Conservation (phyloP, 2,329 filamentous ascomycete species). For the Nigrospora oryzae region DNA sequence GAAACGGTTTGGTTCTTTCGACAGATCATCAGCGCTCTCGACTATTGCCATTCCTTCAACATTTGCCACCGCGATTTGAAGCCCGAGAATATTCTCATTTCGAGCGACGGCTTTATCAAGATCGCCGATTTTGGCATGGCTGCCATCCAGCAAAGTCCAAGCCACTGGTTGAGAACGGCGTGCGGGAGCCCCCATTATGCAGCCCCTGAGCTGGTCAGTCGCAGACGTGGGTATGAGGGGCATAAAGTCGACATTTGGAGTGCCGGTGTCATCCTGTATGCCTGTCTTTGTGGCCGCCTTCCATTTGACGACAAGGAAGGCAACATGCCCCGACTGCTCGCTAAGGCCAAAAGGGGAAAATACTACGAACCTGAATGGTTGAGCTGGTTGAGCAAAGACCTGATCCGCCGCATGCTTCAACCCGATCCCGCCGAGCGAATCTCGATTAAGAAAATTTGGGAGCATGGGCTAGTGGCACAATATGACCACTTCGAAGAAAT, state of each 20-base stretch:
- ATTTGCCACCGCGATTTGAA: slow-evolving; percentile 96
- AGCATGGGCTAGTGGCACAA: slow-evolving; percentile 76
- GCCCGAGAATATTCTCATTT: slow-evolving; percentile 91
- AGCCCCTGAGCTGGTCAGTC: slow-evolving; percentile 80
- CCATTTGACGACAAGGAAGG: slow-evolving; percentile 62
- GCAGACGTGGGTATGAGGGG: slow-evolving; percentile 60
- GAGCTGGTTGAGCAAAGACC: slow-evolving; percentile 61
- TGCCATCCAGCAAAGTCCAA: slow-evolving; percentile 72
- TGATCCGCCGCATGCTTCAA: slow-evolving; percentile 73
- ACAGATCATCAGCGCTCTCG: slow-evolving; percentile 85
- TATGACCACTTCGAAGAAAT: slow-evolving; percentile 70
- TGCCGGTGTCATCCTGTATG: slow-evolving; percentile 81
- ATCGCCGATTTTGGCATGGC: slow-evolving; percentile 98
- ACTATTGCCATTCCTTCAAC: slow-evolving; percentile 89
- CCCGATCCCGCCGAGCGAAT: slow-evolving; percentile 74
- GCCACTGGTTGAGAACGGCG: slow-evolving; percentile 74
- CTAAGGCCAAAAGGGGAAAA: slow-evolving; percentile 48
- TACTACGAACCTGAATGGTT: slow-evolving; percentile 57
- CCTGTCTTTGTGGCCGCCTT: slow-evolving; percentile 72
- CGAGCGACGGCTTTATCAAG: slow-evolving; percentile 69
- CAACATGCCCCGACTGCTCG: slow-evolving; percentile 54
- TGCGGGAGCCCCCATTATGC: slow-evolving; percentile 97
- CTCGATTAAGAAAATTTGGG: slow-evolving; percentile 72
- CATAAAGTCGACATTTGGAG: slow-evolving; percentile 92
- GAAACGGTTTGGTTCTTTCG: slow-evolving; percentile 80